Conservation (phyloP, 208 protist species). For the Entamoeba histolytica region DNA sequence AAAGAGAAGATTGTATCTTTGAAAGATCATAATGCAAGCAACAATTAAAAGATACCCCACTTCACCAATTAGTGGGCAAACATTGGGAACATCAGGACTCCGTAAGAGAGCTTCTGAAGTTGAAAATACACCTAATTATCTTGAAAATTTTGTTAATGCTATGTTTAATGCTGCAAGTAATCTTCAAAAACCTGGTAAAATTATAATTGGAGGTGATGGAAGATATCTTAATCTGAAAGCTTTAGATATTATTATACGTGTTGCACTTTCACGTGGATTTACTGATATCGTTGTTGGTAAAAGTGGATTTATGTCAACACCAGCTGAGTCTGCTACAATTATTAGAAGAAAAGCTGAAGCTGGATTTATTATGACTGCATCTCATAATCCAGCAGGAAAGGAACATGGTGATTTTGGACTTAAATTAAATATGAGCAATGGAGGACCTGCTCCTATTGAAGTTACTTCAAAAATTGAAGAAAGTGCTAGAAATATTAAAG, state of each 20-base stretch:
- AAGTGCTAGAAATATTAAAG: slow-evolving; percentile 48
- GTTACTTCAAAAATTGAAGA: slow-evolving; percentile 70
- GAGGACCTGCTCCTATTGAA: slow-evolving; percentile 67
- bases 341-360: slow-evolving; percentile 44
- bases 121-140: slow-evolving; percentile 64
- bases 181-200: slow-evolving; percentile 21
- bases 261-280: slow-evolving; percentile 69
- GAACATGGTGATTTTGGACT: slow-evolving; percentile 77
- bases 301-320: slow-evolving; percentile 73
- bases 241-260: slow-evolving; percentile 67
- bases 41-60: neutral
- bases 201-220: slow-evolving; percentile 82
- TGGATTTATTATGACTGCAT: slow-evolving; percentile 80
- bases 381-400: slow-evolving; percentile 83
- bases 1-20: neutral
- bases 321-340: slow-evolving; percentile 71
- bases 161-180: slow-evolving; percentile 58
- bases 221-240: slow-evolving; percentile 65
- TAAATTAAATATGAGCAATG: slow-evolving; percentile 87
- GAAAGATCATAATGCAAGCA: neutral
- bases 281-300: slow-evolving; percentile 56
- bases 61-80: neutral
- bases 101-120: slow-evolving; percentile 65
- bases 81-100: slow-evolving; percentile 41
- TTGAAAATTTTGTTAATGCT: slow-evolving; percentile 82